These are phyloP conservation scores for Fusarium sp. DNA, from an alignment of 2,329 filamentous ascomycete species.

Conservation along the genomic window DNA sequence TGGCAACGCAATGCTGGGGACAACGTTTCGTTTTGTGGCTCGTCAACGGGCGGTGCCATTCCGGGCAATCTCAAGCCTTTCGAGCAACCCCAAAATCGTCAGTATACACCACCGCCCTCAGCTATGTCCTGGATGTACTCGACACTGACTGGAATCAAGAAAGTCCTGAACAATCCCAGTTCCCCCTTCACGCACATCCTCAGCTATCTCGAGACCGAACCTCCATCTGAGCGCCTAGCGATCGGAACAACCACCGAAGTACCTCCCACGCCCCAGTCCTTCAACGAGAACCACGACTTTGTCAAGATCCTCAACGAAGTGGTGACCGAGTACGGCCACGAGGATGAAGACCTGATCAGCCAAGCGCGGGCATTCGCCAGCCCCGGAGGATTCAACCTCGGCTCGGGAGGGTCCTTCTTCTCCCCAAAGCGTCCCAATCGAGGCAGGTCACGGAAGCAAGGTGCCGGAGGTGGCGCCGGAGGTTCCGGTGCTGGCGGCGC, in stretches of 20 bases:
- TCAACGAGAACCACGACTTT: constrained; percentile 71
- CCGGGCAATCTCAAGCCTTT: constrained; percentile 60
- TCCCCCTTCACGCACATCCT: constrained; percentile 64
- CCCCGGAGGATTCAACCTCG: constrained; percentile 65
- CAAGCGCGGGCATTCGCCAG: constrained; percentile 72
- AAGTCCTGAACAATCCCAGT: constrained; percentile 65
- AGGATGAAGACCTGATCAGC: constrained; percentile 66
- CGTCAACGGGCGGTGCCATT: constrained; percentile 34
- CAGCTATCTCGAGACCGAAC: constrained; percentile 68
- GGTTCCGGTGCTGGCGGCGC: constrained; percentile 66
- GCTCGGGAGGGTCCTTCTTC: constrained; percentile 65
- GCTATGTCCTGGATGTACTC: background rate
- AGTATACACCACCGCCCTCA: constrained; percentile 43
- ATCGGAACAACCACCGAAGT: constrained; percentile 70
- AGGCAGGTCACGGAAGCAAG: constrained; percentile 49
- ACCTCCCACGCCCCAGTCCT: constrained; percentile 72
- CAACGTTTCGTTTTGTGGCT: constrained; percentile 40
- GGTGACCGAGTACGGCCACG: constrained; percentile 64
- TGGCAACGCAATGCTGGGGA: constrained; percentile 43
- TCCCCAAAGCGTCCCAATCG: constrained; percentile 55
- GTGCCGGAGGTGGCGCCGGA: constrained; percentile 56
- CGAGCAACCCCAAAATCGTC: constrained; percentile 67
- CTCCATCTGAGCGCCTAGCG: constrained; percentile 65
- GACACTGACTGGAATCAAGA: constrained; percentile 56
- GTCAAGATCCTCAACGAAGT: constrained; percentile 70